These are phyloP conservation scores for Rhodotorula graminis DNA, from an alignment of 768 basidiomycete genomes.

Conservation along the genomic window DNA sequence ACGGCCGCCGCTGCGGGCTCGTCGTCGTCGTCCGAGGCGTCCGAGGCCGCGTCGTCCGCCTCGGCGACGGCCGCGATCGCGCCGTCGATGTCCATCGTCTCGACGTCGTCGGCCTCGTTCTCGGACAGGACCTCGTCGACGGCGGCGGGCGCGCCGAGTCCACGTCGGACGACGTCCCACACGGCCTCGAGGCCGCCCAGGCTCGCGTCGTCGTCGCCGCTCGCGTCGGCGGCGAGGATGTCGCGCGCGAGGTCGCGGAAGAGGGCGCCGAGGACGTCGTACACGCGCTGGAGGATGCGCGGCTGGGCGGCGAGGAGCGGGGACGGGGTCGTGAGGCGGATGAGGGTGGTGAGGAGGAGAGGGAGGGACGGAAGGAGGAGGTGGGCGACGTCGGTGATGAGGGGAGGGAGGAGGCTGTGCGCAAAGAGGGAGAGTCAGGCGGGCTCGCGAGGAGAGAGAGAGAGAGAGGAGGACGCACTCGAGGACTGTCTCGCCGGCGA, in stretches of 20 bases:
- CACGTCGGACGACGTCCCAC: conserved; percentile 32
- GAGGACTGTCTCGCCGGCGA: conserved; percentile 30
- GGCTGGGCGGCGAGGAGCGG: conserved; percentile 36
- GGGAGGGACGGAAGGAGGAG: conserved; percentile 29
- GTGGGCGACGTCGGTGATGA: conserved; percentile 34
- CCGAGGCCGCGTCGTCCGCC: conserved; percentile 7
- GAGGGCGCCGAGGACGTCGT: conserved; percentile 36
- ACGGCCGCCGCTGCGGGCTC: conserved; percentile 11
- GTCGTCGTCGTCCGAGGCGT: conserved; percentile 18
- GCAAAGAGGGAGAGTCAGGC: not conserved
- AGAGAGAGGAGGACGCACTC: conserved; percentile 16
- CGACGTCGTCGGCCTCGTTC: not conserved
- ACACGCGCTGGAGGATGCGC: conserved; percentile 32
- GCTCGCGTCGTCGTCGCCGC: not conserved
- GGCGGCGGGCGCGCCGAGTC: conserved; percentile 28
- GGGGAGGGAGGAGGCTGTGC: conserved; percentile 31
- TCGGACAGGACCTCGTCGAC: not conserved
- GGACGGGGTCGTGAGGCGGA: conserved; percentile 35
- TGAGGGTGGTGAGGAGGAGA: conserved; percentile 33
- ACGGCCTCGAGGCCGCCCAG: conserved; percentile 11
- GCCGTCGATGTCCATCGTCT: not conserved
- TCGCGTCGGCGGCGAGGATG: conserved; percentile 7
- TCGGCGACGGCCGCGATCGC: not conserved
- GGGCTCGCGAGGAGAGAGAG: not conserved
- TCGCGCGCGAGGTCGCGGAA: conserved; percentile 35